Evolutionary conservation across 371 early-diverging fungal genomes (phyloP).

Genomic region (Conidiobolus incongruus): DNA sequence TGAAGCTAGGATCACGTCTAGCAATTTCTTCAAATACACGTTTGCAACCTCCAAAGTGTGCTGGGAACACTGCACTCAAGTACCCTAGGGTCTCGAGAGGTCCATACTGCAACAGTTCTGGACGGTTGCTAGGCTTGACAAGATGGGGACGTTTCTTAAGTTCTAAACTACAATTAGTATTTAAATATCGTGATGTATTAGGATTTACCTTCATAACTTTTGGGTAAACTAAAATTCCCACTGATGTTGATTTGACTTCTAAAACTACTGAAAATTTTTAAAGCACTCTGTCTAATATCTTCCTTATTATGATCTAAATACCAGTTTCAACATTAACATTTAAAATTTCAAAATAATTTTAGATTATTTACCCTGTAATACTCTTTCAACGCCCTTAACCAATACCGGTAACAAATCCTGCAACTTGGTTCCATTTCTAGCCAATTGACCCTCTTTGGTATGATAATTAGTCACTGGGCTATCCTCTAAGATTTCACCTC

Average conservation of each 20-base stretch:
- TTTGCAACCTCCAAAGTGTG: constrained; percentile 35
- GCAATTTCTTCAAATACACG: constrained; percentile 44
- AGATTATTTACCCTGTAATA: too few relatives aligned
- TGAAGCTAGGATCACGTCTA: constrained; percentile 26
- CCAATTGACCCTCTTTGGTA: too few relatives aligned
- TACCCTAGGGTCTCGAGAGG: constrained; percentile 47
- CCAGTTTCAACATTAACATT: too few relatives aligned
- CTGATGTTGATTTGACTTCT: constrained; percentile 16
- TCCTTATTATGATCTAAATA: constrained; percentile 20
- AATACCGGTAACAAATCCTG: too few relatives aligned
- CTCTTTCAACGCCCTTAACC: too few relatives aligned
- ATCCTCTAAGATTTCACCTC: too few relatives aligned
- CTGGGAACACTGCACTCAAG: constrained; percentile 37
- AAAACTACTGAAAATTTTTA: constrained; percentile 42
- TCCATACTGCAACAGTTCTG: constrained; percentile 52
- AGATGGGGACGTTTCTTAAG: neutral
- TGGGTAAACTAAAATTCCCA: constrained; percentile 3
- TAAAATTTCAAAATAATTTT: too few relatives aligned
- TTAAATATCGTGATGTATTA: constrained; percentile 1
- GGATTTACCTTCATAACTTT: constrained; percentile 4
- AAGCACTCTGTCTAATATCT: constrained; percentile 32
- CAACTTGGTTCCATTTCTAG: too few relatives aligned
- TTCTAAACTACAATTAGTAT: constrained; percentile 2
- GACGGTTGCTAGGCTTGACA: constrained; percentile 14
- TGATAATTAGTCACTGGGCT: too few relatives aligned